Conservation (phyloP, 2,329 filamentous ascomycete genomes). For the Calonectria crousiana region DNA sequence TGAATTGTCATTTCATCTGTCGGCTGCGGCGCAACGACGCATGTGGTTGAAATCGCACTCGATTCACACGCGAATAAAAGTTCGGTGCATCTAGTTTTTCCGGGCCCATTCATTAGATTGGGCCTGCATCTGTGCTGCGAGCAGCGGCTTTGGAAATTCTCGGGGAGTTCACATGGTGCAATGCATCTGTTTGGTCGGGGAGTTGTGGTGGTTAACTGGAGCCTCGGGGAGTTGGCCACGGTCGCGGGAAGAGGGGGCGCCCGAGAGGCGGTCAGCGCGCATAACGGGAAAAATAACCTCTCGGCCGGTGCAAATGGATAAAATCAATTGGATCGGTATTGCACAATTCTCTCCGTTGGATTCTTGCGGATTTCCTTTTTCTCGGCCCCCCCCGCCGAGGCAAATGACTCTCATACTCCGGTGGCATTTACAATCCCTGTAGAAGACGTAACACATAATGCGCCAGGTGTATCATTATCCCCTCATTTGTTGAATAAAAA, state of each 20-base stretch:
- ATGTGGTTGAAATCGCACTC: neutral
- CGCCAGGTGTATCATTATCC: neutral
- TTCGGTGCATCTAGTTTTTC: slow-evolving; percentile 1
- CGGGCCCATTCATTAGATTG: neutral
- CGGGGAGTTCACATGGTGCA: neutral
- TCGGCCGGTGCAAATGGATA: neutral
- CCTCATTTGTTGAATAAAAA: neutral
- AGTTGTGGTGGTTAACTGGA: neutral
- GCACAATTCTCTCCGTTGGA: neutral
- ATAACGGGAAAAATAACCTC: neutral
- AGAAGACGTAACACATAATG: neutral
- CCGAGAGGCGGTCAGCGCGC: neutral
- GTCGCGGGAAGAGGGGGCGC: neutral
- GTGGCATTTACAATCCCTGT: neutral
- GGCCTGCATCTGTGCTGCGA: neutral
- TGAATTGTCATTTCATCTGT: neutral
- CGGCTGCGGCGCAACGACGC: neutral
- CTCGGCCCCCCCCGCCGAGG: neutral
- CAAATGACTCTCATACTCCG: neutral
- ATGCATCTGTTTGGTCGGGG: neutral
- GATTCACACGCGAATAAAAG: neutral
- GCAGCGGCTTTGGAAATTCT: neutral
- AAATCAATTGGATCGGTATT: neutral
- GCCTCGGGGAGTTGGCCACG: slow-evolving; percentile 2
- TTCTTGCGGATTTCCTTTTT: too few species aligned